Evolutionary conservation across 78 protist genomes (phyloP).

Genomic region (Cavenderia fasciculata): DNA sequence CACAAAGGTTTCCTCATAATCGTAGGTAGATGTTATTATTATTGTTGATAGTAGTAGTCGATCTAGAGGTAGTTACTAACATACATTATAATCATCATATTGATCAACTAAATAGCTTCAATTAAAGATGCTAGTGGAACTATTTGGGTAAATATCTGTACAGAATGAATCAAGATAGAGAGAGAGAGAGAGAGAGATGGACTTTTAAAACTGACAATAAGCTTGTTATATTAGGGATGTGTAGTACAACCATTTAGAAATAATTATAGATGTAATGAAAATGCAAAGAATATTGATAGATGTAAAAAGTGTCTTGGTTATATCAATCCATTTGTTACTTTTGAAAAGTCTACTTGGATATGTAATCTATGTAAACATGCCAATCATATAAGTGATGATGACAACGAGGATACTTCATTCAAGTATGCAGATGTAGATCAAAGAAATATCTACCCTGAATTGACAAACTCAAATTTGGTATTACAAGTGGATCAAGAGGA

Average conservation of each 20-base stretch:
- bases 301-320: slow-evolving; percentile 56
- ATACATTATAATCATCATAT: not conserved
- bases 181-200: not conserved
- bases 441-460: slow-evolving; percentile 5
- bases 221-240: slow-evolving; percentile 26
- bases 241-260: slow-evolving; percentile 63
- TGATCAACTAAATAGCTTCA: not conserved
- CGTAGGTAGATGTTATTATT: not conserved
- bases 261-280: not conserved
- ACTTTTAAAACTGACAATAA: not conserved
- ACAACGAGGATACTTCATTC: not conserved
- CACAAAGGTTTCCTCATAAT: slow-evolving; percentile 30
- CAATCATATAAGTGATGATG: not conserved
- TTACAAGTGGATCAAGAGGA: not conserved
- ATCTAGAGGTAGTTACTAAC: not conserved
- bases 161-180: not conserved
- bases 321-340: not conserved
- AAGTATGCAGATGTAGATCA: not conserved
- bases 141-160: slow-evolving; percentile 15
- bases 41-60: not conserved
- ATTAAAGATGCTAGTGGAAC: slow-evolving; percentile 33
- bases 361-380: slow-evolving; percentile 22
- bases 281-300: slow-evolving; percentile 10
- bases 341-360: not conserved
- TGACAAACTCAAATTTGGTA: not conserved